These are phyloP conservation scores for Fagopyrum tataricum DNA, from an alignment of 148 eudicot species.

Conservation along the genomic window DNA sequence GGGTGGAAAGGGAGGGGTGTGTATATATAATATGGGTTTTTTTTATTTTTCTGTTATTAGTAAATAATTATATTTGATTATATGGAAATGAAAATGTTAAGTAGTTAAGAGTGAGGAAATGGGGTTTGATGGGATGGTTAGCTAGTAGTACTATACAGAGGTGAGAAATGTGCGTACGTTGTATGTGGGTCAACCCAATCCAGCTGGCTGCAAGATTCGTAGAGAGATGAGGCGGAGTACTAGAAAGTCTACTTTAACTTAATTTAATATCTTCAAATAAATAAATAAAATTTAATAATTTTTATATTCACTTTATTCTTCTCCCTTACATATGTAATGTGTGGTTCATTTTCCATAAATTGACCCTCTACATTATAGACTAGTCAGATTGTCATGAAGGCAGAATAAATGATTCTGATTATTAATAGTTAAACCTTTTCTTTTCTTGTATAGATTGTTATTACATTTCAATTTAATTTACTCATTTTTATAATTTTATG, in stretches of 20 bases:
- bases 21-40: not conserved
- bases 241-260: not conserved
- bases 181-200: conserved; percentile 3
- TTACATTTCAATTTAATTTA: too few species aligned
- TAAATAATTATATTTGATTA: not conserved
- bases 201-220: not conserved
- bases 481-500: too few species aligned
- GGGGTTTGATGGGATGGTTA: not conserved
- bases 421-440: too few species aligned
- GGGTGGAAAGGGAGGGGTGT: not conserved
- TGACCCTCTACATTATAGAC: not conserved
- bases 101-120: not conserved
- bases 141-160: not conserved
- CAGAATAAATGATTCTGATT: too few species aligned
- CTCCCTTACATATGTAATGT: not conserved
- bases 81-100: not conserved
- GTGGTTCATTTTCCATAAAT: not conserved
- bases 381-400: too few species aligned
- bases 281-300: too few species aligned
- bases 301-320: not conserved
- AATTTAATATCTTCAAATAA: too few species aligned
- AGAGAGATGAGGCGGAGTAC: not conserved
- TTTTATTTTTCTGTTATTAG: not conserved
- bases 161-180: not conserved
- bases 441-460: too few species aligned